Evolutionary conservation across 345 rosid species (phyloP).

Genomic region (Hirschfeldia incana): DNA sequence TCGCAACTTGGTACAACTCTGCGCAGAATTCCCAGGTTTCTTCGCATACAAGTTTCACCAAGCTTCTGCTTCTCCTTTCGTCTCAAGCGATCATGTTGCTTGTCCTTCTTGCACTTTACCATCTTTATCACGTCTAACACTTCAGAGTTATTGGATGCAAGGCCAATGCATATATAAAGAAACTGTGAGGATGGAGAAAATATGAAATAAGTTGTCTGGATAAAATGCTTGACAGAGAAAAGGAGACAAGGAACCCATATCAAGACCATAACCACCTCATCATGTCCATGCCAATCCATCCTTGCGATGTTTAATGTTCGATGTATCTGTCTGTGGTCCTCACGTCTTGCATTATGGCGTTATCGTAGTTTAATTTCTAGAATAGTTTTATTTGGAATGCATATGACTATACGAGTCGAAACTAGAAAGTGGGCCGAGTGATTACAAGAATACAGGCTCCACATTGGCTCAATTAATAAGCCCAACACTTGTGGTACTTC

Average conservation of each 20-base stretch:
- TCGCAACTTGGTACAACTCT: slow-evolving; percentile 50
- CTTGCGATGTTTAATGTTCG: slow-evolving; percentile 30
- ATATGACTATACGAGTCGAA: not conserved
- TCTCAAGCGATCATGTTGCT: slow-evolving; percentile 21
- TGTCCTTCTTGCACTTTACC: slow-evolving; percentile 25
- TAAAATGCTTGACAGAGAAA: slow-evolving; percentile 18
- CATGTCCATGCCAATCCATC: slow-evolving; percentile 31
- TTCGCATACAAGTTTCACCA: slow-evolving; percentile 26
- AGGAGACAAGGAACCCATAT: slow-evolving; percentile 38
- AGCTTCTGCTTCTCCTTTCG: slow-evolving; percentile 40
- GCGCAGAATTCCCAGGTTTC: slow-evolving; percentile 44
- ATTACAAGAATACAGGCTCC: not conserved
- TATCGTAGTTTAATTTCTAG: slow-evolving; percentile 5
- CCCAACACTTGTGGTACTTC: not conserved
- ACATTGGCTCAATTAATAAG: not conserved
- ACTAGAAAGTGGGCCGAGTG: slow-evolving; percentile 1
- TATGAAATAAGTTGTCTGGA: slow-evolving; percentile 33
- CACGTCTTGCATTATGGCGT: slow-evolving; percentile 8
- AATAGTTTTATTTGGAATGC: slow-evolving; percentile 2
- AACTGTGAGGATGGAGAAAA: slow-evolving; percentile 36
- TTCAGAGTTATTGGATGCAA: not conserved
- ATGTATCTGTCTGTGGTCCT: slow-evolving; percentile 40
- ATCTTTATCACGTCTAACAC: slow-evolving; percentile 16
- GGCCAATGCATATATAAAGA: not conserved
- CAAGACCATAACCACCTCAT: slow-evolving; percentile 35